Conservation (phyloP, 192 early-diverging fungal genomes). For the Linnemannia exigua region DNA sequence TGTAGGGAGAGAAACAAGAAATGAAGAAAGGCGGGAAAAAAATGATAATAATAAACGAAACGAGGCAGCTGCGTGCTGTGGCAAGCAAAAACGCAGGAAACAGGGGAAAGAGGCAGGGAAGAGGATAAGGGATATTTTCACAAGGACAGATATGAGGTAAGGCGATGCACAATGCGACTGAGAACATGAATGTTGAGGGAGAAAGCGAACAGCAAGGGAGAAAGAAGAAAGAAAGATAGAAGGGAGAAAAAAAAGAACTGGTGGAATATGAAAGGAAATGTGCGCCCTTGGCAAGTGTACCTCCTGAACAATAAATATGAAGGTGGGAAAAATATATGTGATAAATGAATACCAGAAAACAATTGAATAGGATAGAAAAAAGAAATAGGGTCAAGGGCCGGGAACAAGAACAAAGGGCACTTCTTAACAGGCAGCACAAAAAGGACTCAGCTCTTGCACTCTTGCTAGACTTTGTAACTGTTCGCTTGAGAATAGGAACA, state of each 20-base stretch:
- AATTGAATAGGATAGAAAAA: neutral
- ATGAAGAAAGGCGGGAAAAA: slow-evolving; percentile 11
- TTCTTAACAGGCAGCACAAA: neutral
- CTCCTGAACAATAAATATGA: neutral
- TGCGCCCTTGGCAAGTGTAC: neutral
- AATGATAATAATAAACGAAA: neutral
- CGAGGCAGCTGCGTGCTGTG: neutral
- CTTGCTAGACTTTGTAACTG: neutral
- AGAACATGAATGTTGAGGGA: neutral
- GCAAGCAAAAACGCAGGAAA: neutral
- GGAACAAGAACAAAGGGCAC: neutral
- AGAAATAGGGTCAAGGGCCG: neutral
- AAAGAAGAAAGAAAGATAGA: neutral
- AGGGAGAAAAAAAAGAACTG: neutral
- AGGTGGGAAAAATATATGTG: neutral
- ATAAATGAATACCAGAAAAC: neutral
- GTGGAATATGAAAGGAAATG: neutral
- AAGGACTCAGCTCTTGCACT: neutral
- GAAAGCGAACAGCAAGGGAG: neutral
- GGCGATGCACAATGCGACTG: neutral
- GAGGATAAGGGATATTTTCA: neutral
- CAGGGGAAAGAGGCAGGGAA: neutral
- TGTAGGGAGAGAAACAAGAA: neutral
- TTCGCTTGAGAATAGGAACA: neutral
- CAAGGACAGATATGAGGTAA: neutral